A percentile compares a stretch with the other conserved stretches of the same genome.
These are phyloP conservation scores for Akanthomyces uredinophilus DNA, from an alignment of 2,329 filamentous ascomycete genomes.

Conservation along the genomic window DNA sequence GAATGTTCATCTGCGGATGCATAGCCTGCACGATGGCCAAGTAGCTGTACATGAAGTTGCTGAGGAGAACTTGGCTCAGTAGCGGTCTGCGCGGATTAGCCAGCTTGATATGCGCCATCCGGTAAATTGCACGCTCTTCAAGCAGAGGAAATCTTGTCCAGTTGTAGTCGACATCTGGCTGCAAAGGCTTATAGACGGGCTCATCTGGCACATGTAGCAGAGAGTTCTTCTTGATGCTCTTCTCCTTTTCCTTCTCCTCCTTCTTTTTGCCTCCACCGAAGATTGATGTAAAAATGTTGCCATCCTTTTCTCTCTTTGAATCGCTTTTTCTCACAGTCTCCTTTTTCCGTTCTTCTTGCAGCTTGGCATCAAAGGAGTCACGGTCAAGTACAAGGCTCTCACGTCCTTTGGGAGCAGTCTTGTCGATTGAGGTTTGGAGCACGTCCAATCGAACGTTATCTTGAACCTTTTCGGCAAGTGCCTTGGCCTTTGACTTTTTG, in stretches of 20 bases:
- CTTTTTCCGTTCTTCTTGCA: constrained; percentile 80
- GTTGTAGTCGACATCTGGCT: constrained; percentile 88
- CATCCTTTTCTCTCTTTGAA: constrained; percentile 86
- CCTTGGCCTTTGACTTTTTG: constrained; percentile 64
- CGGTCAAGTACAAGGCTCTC: constrained; percentile 83
- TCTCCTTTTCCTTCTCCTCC: constrained; percentile 71
- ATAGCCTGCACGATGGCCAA: constrained; percentile 97
- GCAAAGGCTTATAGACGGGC: constrained; percentile 63
- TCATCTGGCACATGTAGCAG: constrained; percentile 77
- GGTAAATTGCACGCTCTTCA: constrained; percentile 94
- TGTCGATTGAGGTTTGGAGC: constrained; percentile 81
- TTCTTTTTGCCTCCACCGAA: constrained; percentile 91
- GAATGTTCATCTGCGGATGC: constrained; percentile 92
- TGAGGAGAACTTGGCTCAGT: constrained; percentile 90
- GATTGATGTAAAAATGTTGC: constrained; percentile 88
- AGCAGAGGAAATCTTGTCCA: constrained; percentile 94
- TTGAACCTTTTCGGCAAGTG: constrained; percentile 52
- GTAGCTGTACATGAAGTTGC: constrained; percentile 99
- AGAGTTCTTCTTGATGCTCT: constrained; percentile 66
- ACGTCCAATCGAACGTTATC: constrained; percentile 83
- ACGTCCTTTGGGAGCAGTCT: constrained; percentile 56
- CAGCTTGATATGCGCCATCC: constrained; percentile 98
- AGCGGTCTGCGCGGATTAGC: constrained; percentile 92
- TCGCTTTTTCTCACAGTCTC: constrained; percentile 70
- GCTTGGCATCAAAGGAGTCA: constrained; percentile 62